Base-by-base conservation (phyloP, 805 yeast species). In the Lipomyces yamanashiensis region DNA sequence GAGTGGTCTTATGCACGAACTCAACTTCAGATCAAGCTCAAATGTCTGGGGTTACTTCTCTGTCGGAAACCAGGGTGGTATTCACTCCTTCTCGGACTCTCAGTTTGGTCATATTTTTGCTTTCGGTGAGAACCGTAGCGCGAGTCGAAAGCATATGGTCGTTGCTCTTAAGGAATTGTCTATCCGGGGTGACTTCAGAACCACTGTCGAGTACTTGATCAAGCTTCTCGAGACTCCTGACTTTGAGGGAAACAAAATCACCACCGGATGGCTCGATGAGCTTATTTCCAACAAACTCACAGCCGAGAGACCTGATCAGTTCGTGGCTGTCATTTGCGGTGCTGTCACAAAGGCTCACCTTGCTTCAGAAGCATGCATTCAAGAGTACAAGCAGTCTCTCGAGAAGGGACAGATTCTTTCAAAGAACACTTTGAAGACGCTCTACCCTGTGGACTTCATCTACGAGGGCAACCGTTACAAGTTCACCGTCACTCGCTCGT, bases 11-110 rank as follows among this genome's bases (percentile, higher is more conserved):
- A 83, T 95, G 79, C 97, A 92, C 71, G 99, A 95, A 78, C 85
- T 95, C 76, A 96, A 95, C 76, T 93, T 95, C 84, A 84, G 98
- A 77, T 96, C 99, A 2, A 88, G 96, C 41, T 92, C 98, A 9
- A 93, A 95, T 72, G 99, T 96, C 55, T 95, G 99, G 99, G 99
- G 99, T 81, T 95, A 95, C 77, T 95, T 95, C 85, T 91, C 97
- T 19, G 98, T 95, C 59, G 91, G 95, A 71, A 92, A 90, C 79
- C 93, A 90, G 76, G 96, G 98, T 67, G 92, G 97, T 58, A 96
- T 95, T 73, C 99, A 95, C 79, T 92, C 98, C 4, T 96, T 92
- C 80, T 89, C 97, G 37, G 99, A 95, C 78, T 93, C 99, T 61
- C 99, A 95, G 79, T 95, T 95, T 74, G 99, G 99, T 77, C 99